Conservation (phyloP, 352 stramenopile species). For the Phytophthora litchii region DNA sequence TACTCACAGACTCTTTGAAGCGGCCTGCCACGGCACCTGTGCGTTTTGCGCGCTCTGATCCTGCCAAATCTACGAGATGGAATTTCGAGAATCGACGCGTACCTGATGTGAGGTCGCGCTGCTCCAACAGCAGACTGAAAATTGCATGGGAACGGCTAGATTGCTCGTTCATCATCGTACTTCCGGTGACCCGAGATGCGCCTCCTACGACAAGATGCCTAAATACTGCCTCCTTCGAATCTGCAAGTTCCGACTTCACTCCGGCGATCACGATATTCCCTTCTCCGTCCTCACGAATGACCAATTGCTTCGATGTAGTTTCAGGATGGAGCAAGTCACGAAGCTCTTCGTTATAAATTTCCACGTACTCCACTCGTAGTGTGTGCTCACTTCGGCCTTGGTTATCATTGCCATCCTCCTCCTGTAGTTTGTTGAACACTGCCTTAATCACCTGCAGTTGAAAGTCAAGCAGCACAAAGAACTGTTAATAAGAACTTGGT, state of each 20-base stretch:
- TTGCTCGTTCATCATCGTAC: constrained; percentile 92
- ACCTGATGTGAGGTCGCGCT: constrained; percentile 47
- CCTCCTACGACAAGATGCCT: constrained; percentile 81
- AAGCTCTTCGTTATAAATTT: constrained; percentile 99
- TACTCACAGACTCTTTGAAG: constrained; percentile 95
- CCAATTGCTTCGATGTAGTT: constrained; percentile 77
- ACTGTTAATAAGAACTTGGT: neutral
- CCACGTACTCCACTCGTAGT: constrained; percentile 95
- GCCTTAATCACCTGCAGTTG: constrained; percentile 59
- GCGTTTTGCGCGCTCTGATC: constrained; percentile 93
- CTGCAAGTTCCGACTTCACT: constrained; percentile 81
- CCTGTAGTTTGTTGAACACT: constrained; percentile 71
- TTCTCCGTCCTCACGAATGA: constrained; percentile 79
- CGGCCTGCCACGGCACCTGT: constrained; percentile 88
- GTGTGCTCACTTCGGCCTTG: constrained; percentile 64
- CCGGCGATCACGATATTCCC: constrained; percentile 83
- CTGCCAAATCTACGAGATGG: constrained; percentile 95
- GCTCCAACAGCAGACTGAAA: constrained; percentile 89
- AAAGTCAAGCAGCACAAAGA: neutral
- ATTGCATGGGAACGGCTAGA: constrained; percentile 92
- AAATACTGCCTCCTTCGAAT: constrained; percentile 83
- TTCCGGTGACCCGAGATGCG: constrained; percentile 80
- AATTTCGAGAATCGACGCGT: constrained; percentile 89
- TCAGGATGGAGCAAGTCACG: constrained; percentile 93
- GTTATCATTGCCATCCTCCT: constrained; percentile 40